Percentiles rank a stretch among this genome's conserved stretches.
phyloP scores from a whole-genome alignment of 2,329 filamentous ascomycete species.

The Paraphoma sp. region DNA sequence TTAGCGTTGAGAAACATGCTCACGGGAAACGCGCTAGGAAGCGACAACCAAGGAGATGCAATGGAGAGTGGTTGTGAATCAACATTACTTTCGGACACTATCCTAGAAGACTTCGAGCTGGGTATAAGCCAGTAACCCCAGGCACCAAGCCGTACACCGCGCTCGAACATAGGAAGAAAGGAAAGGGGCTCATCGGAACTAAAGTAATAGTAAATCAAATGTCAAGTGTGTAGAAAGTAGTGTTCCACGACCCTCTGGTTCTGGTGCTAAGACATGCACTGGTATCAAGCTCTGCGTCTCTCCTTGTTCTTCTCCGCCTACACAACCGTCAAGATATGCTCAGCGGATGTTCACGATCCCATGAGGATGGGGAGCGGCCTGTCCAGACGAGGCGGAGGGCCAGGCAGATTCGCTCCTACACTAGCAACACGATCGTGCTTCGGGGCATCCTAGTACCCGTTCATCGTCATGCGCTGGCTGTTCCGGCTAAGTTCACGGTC shows the following conservation, averaged over 20 bases:
- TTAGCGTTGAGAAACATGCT: neutral
- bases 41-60: slow-evolving; percentile 1
- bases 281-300: slow-evolving; percentile 43
- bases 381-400: slow-evolving; percentile 30
- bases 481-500: slow-evolving; percentile 95
- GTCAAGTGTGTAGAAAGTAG: slow-evolving; percentile 37
- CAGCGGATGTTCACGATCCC: neutral
- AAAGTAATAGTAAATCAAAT: slow-evolving; percentile 46
- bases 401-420: slow-evolving; percentile 29
- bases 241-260: slow-evolving; percentile 22
- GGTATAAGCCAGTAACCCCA: slow-evolving; percentile 26
- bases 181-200: slow-evolving; percentile 39
- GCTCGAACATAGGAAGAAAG: slow-evolving; percentile 40
- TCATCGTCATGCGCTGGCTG: slow-evolving; percentile 98
- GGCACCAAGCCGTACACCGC: slow-evolving; percentile 24
- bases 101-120: slow-evolving; percentile 28
- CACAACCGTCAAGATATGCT: neutral
- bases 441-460: slow-evolving; percentile 78
- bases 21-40: neutral
- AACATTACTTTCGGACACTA: slow-evolving; percentile 34
- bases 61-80: slow-evolving; percentile 16
- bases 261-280: slow-evolving; percentile 45
- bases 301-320: slow-evolving; percentile 4
- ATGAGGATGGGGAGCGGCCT: slow-evolving; percentile 26
- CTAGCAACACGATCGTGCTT: slow-evolving; percentile 42